Evolutionary conservation across 192 early-diverging fungal genomes (phyloP).

Genomic region (Linnemannia zychae): DNA sequence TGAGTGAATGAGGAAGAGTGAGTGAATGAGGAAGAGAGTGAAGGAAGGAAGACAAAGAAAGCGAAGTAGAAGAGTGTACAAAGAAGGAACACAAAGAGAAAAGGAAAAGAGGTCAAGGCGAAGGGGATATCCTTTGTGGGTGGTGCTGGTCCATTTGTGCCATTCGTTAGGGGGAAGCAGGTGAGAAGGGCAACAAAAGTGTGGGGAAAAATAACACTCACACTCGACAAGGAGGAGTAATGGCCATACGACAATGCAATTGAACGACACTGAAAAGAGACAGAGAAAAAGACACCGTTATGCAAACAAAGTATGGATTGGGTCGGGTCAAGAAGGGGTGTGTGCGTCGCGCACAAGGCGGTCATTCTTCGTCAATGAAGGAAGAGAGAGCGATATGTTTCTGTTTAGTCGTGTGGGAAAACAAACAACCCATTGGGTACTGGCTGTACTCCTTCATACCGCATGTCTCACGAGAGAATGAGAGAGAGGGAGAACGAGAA

Average conservation of each 20-base stretch:
- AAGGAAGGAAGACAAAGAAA: not conserved
- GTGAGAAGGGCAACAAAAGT: not conserved
- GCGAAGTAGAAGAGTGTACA: not conserved
- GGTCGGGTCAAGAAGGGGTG: not conserved
- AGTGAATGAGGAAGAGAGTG: not conserved
- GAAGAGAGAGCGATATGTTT: not conserved
- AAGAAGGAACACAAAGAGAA: not conserved
- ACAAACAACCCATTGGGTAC: not conserved
- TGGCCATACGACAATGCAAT: not conserved
- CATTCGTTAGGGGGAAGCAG: not conserved
- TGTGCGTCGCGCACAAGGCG: constrained; percentile 1
- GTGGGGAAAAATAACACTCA: not conserved
- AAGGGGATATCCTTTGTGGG: not conserved
- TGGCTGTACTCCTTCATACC: not conserved
- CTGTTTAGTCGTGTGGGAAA: not conserved
- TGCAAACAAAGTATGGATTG: not conserved
- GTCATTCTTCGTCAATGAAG: not conserved
- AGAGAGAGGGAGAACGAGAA: not conserved
- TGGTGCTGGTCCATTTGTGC: not conserved
- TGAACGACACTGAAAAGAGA: not conserved
- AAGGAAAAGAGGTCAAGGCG: not conserved
- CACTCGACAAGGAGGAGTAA: not conserved
- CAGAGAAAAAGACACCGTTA: not conserved
- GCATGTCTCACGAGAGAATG: too few relatives aligned
- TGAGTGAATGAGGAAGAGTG: not conserved